Base-by-base conservation (phyloP, 73 alveolate genomes). In the Urostyla sp. region DNA sequence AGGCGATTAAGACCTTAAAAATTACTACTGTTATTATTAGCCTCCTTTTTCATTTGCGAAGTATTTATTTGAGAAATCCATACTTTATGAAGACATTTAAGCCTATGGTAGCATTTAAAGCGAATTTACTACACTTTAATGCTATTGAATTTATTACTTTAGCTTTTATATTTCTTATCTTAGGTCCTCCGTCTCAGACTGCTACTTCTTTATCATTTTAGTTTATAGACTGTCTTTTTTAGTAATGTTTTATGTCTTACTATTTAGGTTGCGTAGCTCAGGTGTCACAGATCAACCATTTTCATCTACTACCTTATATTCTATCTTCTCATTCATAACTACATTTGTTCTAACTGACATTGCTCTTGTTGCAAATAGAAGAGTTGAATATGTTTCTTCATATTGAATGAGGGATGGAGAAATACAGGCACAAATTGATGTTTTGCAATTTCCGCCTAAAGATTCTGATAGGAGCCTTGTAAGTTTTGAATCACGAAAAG, bases 361-460 rank as follows among this genome's bases (percentile, higher is more conserved):
- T 0, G 99, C 97, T 55, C 98, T 88, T 0, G 96, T 72, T 0
- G 98, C 99, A 85, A 95, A 95, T 53, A 93, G 89, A 16, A 95
- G 79, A 23, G 99, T 95, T 32, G 98, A 90, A 78, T 87, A 92
- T 50, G 97, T 88, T 74, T 95, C 99, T 48, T 95, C 99, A 77
- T 89, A 95, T 59, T 95, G 94, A 23, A 93, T 87, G 0, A 91
- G 74, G 48, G 94, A 77, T 5, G 99, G 99, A 61, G 96, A 79
- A 20, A 95, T 90, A 72, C 98, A 93, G 21, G 99, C 98, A 16
- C 90, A 63, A 6, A 97, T 84, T 26, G 95, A 80, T 1, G 98
- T 97, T 86, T 95, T 95, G 36, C 98, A 81, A 78, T 97, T 96
- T 15, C 99, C 99, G 8, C 99, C 98, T 36, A 97, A 75, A 54